Evolutionary conservation across 495 filamentous ascomycete species (phyloP).

Genomic region (Echria macrotheca): DNA sequence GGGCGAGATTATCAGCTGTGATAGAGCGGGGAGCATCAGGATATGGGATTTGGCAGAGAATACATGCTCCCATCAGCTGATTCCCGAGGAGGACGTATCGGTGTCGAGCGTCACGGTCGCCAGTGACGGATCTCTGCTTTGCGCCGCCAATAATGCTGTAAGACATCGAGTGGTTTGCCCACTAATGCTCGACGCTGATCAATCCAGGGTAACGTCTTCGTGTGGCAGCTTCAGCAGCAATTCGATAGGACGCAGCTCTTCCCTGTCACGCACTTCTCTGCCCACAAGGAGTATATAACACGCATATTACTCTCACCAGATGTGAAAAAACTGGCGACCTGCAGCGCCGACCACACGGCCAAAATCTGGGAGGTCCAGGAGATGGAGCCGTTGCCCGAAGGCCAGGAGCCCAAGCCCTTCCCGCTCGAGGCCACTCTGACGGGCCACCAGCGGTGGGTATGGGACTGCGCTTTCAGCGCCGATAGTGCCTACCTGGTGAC

Average conservation of each 20-base stretch:
- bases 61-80: conserved; percentile 91
- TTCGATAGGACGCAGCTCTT: conserved; percentile 81
- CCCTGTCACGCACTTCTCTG: conserved; percentile 86
- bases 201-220: conserved; percentile 83
- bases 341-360: conserved; percentile 94
- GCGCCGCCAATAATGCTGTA: conserved; percentile 90
- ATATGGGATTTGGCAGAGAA: conserved; percentile 98
- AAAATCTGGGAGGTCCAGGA: conserved; percentile 92
- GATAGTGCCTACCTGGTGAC: conserved; percentile 98
- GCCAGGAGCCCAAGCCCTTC: conserved; percentile 45
- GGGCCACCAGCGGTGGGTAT: conserved; percentile 97
- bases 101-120: conserved; percentile 94
- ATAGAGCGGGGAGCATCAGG: conserved; percentile 85
- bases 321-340: conserved; percentile 94
- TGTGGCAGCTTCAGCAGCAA: conserved; percentile 86
- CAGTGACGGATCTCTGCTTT: conserved; percentile 88
- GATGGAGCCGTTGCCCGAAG: conserved; percentile 43
- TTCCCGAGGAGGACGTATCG: conserved; percentile 90
- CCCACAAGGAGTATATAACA: conserved; percentile 90
- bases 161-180: conserved; percentile 12
- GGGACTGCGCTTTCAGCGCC: conserved; percentile 97
- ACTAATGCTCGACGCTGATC: background rate
- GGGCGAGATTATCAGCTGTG: conserved; percentile 93
- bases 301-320: conserved; percentile 94
- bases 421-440: conserved; percentile 82